Base-by-base conservation (phyloP, 192 early-diverging fungal species). In the Rhizoclosmatium globosum region DNA sequence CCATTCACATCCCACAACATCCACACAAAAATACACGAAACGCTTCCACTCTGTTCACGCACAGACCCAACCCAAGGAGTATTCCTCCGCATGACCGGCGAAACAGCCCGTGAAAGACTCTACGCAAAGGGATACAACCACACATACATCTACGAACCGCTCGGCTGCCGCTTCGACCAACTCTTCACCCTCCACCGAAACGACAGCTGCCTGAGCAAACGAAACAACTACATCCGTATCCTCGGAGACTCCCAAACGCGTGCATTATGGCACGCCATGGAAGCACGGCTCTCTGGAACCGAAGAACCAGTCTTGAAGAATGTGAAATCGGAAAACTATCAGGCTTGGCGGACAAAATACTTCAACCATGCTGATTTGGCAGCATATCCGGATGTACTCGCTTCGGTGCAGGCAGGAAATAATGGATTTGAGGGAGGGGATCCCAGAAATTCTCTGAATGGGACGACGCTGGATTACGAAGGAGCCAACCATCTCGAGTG, bases 91-190 rank as follows among this genome's bases (percentile, higher is more conserved):
- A n/a, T 43, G 7, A 59, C 59, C 19, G 50, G 50, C 50, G 50
- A 53, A 53, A 53, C 17, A 17, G 44, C 72, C 0, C 13, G 4
- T 38, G 53, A n/a, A 17, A n/a, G 21, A 21, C 6, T 13, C 6
- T 13, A 53, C 4, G 9, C 9, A 62, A 17, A 72, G 17, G 17
- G 17, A 53, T 13, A 53, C 6, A 53, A 53, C 6, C 6, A 53
- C 6, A 53, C 6, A 53, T 13, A 53, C 6, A 53, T 13, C 6
- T 13, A 48, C 48, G 39, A 38, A 39, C 70, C 70, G 4, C 50
- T 72, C 46, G 70, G 70, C 39, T 72, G 70, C 39, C 70, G 70
- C n/a, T 72, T 58, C 39, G 70, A 72, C 39, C 70, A 72, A 45
- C 38, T 57, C 9, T 72, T 72, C 39, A 48, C 62, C 0, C 46